Percentiles rank a stretch among this genome's conserved stretches.
phyloP scores from a whole-genome alignment of 331 rosid genomes.

The Stylosanthes scabra region DNA sequence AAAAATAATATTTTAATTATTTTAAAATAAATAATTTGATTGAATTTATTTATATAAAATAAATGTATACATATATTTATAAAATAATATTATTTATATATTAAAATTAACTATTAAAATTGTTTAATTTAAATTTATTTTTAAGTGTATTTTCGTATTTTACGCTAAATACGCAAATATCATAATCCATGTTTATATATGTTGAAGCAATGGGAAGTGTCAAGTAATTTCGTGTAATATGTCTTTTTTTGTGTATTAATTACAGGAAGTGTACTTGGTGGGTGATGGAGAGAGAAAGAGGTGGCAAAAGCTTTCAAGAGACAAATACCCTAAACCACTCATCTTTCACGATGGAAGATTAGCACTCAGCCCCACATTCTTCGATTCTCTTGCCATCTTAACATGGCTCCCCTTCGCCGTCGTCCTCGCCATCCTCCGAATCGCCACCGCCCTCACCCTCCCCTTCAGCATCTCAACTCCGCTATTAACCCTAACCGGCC shows the following conservation, averaged over 20 bases:
- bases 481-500: constrained; percentile 43
- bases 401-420: constrained; percentile 57
- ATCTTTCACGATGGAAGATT: constrained; percentile 73
- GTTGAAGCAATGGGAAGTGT: no score
- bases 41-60: no score
- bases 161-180: no score
- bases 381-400: constrained; percentile 28
- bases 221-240: neutral
- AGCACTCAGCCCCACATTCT: constrained; percentile 54
- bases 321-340: constrained; percentile 55
- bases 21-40: no score
- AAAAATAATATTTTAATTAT: no score
- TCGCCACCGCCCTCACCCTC: neutral
- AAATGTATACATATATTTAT: no score
- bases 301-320: constrained; percentile 56
- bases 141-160: no score
- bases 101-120: no score
- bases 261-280: constrained; percentile 65
- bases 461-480: constrained; percentile 50
- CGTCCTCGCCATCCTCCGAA: constrained; percentile 36
- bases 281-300: constrained; percentile 52
- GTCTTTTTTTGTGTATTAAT: neutral
- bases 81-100: no score
- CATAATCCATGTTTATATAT: no score
- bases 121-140: no score